Percentiles rank a stretch among this genome's conserved stretches.
These are phyloP conservation scores for Aspergillus arachidicola DNA, from an alignment of 2,329 filamentous ascomycete genomes.

Conservation along the genomic window DNA sequence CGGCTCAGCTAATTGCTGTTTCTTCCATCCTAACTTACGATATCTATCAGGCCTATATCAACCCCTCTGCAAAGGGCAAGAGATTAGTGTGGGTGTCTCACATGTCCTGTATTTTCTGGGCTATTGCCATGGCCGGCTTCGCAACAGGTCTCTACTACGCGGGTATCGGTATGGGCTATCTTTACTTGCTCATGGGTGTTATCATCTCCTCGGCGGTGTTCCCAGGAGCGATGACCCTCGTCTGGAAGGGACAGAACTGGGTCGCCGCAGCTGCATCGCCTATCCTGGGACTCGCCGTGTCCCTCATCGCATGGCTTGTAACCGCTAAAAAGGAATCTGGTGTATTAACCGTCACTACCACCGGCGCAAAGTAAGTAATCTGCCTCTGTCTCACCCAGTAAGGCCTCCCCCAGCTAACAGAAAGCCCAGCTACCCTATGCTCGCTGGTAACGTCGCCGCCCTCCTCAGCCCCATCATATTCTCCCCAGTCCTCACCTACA, in stretches of 20 bases:
- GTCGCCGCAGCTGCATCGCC: slow-evolving; percentile 72
- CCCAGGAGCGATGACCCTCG: slow-evolving; percentile 75
- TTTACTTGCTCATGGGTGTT: slow-evolving; percentile 89
- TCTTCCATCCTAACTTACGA: slow-evolving; percentile 89
- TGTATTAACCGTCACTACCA: slow-evolving; percentile 69
- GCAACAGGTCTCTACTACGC: slow-evolving; percentile 73
- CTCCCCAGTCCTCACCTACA: slow-evolving; percentile 73
- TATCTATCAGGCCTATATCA: slow-evolving; percentile 83
- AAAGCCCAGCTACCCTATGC: slow-evolving; percentile 66
- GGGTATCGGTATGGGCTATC: slow-evolving; percentile 82
- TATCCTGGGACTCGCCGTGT: slow-evolving; percentile 67
- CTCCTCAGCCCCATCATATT: slow-evolving; percentile 76
- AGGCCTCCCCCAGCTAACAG: slow-evolving; percentile 10
- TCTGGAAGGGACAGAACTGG: slow-evolving; percentile 80
- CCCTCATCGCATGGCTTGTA: slow-evolving; percentile 76
- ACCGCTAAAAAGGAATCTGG: slow-evolving; percentile 72
- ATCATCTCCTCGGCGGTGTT: slow-evolving; percentile 85
- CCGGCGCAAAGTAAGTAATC: slow-evolving; percentile 67
- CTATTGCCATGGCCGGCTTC: slow-evolving; percentile 75
- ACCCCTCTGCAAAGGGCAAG: slow-evolving; percentile 73
- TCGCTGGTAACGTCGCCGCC: slow-evolving; percentile 82
- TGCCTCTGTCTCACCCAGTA: neutral
- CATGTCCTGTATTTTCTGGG: slow-evolving; percentile 71
- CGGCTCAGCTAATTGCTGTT: slow-evolving; percentile 81
- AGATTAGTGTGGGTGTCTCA: slow-evolving; percentile 81